Percentiles rank a stretch among this genome's conserved stretches.
phyloP scores from a whole-genome alignment of 2,329 filamentous ascomycete species.

The Chaetomium sp. region DNA sequence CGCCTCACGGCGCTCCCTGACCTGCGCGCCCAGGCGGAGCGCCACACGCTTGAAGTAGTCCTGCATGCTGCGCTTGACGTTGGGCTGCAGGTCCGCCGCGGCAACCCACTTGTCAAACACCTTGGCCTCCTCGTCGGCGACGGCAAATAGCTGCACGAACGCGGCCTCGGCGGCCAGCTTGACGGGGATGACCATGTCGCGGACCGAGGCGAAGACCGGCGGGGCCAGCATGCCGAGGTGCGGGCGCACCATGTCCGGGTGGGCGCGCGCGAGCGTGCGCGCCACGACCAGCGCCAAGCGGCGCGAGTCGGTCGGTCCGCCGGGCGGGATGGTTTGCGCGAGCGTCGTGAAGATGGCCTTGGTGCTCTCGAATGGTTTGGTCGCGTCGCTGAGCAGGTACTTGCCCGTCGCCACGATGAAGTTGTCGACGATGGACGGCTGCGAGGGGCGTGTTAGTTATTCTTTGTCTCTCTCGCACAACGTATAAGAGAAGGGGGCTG shows the following conservation, averaged over 20 bases:
- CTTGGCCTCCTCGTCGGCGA: slow-evolving; percentile 80
- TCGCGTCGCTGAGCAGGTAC: slow-evolving; percentile 71
- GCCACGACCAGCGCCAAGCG: slow-evolving; percentile 84
- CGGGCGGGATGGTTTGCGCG: slow-evolving; percentile 73
- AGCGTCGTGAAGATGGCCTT: slow-evolving; percentile 81
- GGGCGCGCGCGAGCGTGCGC: slow-evolving; percentile 77
- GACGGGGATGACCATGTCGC: slow-evolving; percentile 90
- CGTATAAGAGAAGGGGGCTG: slow-evolving; percentile 30
- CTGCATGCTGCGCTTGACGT: slow-evolving; percentile 83
- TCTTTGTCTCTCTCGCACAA: not conserved
- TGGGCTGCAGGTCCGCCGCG: slow-evolving; percentile 65
- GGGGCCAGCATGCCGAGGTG: slow-evolving; percentile 79
- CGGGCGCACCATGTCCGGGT: slow-evolving; percentile 78
- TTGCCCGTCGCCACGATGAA: slow-evolving; percentile 88
- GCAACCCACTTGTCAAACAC: slow-evolving; percentile 92
- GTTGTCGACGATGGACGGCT: slow-evolving; percentile 87
- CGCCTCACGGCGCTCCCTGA: slow-evolving; percentile 84
- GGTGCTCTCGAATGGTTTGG: slow-evolving; percentile 72
- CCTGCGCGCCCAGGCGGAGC: slow-evolving; percentile 79
- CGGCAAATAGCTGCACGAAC: slow-evolving; percentile 86
- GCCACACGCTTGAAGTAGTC: slow-evolving; percentile 98
- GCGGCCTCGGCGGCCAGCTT: slow-evolving; percentile 94
- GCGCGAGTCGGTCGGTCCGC: slow-evolving; percentile 77
- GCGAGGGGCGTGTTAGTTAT: not conserved
- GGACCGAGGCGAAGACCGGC: slow-evolving; percentile 84